Conservation (phyloP, 2,329 filamentous ascomycete genomes). For the Phyllosticta citrichinensis region DNA sequence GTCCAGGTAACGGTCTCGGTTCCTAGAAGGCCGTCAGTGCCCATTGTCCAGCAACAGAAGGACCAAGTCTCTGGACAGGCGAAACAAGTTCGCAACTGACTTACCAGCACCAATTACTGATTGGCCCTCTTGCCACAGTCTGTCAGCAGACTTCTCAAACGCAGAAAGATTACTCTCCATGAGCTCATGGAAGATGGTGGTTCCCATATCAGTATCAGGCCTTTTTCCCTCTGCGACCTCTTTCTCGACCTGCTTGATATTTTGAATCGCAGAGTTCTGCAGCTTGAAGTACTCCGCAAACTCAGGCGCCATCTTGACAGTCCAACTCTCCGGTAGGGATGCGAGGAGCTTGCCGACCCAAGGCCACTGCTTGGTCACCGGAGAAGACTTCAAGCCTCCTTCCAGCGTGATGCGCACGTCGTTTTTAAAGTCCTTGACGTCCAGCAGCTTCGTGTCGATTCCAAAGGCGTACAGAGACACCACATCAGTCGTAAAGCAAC, state of each 20-base stretch:
- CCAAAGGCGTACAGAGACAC: conserved; percentile 17
- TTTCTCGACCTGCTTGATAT: conserved; percentile 5
- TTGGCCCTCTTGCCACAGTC: conserved; percentile 12
- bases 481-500: conserved; percentile 15
- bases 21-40: conserved; percentile 20
- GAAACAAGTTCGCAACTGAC: neutral
- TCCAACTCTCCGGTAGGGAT: conserved; percentile 1
- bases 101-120: conserved; percentile 12
- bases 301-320: neutral
- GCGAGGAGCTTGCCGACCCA: conserved; percentile 12
- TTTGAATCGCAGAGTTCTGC: conserved; percentile 9
- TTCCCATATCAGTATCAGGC: neutral
- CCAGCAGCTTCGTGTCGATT: conserved; percentile 13
- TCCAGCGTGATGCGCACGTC: conserved; percentile 17
- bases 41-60: conserved; percentile 1
- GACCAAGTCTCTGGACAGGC: neutral
- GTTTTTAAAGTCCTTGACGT: conserved; percentile 8
- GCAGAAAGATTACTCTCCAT: conserved; percentile 9
- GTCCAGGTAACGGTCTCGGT: conserved; percentile 29
- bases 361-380: conserved; percentile 15
- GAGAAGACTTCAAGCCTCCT: conserved; percentile 9
- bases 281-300: conserved; percentile 11
- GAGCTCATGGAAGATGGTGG: conserved; percentile 13
- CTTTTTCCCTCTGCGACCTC: conserved; percentile 1
- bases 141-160: conserved; percentile 8